Base-by-base conservation (phyloP, 2,329 filamentous ascomycete genomes). In the Juglanconis oblonga region DNA sequence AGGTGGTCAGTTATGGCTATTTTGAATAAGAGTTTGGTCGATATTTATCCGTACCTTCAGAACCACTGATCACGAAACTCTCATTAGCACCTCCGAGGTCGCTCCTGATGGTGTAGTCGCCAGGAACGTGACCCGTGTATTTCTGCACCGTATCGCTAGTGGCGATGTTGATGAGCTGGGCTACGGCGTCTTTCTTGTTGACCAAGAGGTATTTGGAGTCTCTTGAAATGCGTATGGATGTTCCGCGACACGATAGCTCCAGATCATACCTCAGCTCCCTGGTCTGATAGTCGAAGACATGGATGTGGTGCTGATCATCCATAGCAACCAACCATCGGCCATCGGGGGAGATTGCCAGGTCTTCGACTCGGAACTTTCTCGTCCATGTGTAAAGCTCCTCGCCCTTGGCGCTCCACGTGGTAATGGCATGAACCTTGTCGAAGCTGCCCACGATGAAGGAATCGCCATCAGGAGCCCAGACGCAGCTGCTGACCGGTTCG, bases 61-160 rank as follows among this genome's bases (percentile, higher is more conserved):
- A 97, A 10, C 95, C 95, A 68, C 91, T 94, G 33, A 96, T 81
- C 9, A 98, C 89, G 72, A 97, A 97, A 71, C 89, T 93, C 76
- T 97, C 92, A 61, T 91, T 88, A 1, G 94, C 93, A 36, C 95
- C 95, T 17, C 95, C 95, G 74, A 97, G 95, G 0, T 82, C 79
- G 68, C 88, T 90, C 54, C 94, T 84, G 61, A 99, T 96, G 58
- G 97, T 83, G 70, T 80, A 97, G 2, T 88, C 78, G 57, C 86
- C 88, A 64, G 92, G 91, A 48, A 81, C 84, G 63, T 93, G 89
- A 0, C 92, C 93, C 14, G 85, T 79, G 70, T 90, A 98, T 66
- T 82, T 87, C 66, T 89, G 87, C 4, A 94, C 79, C n/a, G 87
- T 79, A 36, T 88, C 85, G 17, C 87, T 85, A 2, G 87, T 88